Conservation (phyloP, 495 filamentous ascomycete genomes). For the Penicillium manginii region DNA sequence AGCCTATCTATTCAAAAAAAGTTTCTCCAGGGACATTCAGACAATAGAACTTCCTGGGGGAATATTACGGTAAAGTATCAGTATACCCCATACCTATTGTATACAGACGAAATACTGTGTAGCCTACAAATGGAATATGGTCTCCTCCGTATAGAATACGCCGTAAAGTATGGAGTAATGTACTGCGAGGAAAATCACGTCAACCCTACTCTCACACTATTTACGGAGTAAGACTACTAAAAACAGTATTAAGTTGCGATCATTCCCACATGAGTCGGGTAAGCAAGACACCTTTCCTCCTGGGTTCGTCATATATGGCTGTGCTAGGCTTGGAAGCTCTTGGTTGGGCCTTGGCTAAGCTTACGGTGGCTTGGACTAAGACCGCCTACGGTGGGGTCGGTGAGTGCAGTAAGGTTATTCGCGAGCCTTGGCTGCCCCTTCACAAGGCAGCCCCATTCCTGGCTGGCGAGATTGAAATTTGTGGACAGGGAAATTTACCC, state of each 20-base stretch:
- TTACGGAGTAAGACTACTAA: conserved; percentile 5
- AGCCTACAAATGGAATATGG: background rate
- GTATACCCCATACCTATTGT: too few species aligned
- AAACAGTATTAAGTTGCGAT: conserved; percentile 10
- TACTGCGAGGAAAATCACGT: background rate
- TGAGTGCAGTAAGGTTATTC: conserved; percentile 27
- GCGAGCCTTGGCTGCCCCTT: conserved; percentile 25
- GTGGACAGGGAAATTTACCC: conserved; percentile 5
- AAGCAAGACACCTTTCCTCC: conserved; percentile 3
- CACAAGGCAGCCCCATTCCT: conserved; percentile 32
- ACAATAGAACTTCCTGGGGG: too few species aligned
- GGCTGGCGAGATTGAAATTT: conserved; percentile 6
- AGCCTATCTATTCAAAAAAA: background rate
- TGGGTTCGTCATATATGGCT: conserved; percentile 11
- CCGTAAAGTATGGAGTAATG: too few species aligned
- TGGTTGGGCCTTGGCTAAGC: conserved; percentile 26
- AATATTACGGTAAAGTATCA: too few species aligned
- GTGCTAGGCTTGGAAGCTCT: conserved; percentile 7
- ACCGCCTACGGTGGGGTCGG: conserved; percentile 12
- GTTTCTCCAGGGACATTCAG: background rate
- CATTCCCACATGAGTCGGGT: background rate
- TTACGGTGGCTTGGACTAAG: conserved; percentile 29
- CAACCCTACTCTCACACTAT: background rate
- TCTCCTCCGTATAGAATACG: background rate
- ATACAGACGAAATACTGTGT: background rate